Evolutionary conservation across 495 filamentous ascomycete species (phyloP), one percentile per base, ranked within the genome.

Genomic region (Aspergillus campestris): DNA sequence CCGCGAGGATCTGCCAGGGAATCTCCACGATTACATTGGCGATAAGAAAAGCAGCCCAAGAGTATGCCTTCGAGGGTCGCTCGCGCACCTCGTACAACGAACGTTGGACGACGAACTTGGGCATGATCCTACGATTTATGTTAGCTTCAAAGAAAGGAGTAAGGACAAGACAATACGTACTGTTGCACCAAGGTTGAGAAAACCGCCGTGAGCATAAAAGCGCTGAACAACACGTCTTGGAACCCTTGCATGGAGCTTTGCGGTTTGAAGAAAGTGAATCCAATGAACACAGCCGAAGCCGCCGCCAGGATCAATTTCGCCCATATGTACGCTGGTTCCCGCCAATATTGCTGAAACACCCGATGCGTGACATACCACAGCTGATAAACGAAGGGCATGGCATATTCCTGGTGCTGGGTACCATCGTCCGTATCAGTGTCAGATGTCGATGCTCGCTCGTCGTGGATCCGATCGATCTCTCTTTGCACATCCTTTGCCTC

Each of bases 221-320:
- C 81, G 56, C 80, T 74, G 59, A 92, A 94, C 59, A 91, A 74
- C 47, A 87, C 82, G 60, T 90, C 89, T 59, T 90, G 87, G 15
- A 94, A 77, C 35, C 87, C 89, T 58, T 91, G 84, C 15, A 80
- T 67, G 2, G 77, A 74, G 62, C 77, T 82, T 42, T 78, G 67
- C 0, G 86, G 74, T 31, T 81, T 78, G 74, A 78, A 89, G 66
- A 95, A 94, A 33, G 87, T 87, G 67, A 95, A 90, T 9, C 87
- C 88, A 58, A 90, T 88, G 66, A 95, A 92, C 9, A 94, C 71
- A 3, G 74, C 57, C 3, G 59, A 61, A 27, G 59, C 35, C n/a
- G 62, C 69, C 41, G 74, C 76, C 5, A 86, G 62, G 40, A 78
- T 64, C 38, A 80, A 59, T 56, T 70, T 70, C 29, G 66, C 67